Conservation (phyloP, 768 basidiomycete species). For the Agrocybe pediades region DNA sequence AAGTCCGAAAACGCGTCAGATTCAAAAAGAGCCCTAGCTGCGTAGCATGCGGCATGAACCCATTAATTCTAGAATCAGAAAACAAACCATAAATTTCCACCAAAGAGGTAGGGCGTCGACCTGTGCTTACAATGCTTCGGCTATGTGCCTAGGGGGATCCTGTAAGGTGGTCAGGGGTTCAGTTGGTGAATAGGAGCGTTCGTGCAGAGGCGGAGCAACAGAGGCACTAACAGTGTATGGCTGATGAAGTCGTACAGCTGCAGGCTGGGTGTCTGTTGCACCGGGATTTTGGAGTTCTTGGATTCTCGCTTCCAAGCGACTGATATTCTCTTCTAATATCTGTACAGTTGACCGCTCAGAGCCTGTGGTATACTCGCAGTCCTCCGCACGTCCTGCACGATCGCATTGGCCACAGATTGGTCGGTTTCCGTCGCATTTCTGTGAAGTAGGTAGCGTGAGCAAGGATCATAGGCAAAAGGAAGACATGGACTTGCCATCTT, state of each 20-base stretch:
- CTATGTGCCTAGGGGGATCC: constrained; percentile 33
- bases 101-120: background rate
- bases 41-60: constrained; percentile 48
- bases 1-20: constrained; percentile 43
- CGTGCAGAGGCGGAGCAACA: background rate
- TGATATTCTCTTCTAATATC: constrained; percentile 52
- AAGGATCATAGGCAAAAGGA: no score
- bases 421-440: constrained; percentile 58
- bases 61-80: constrained; percentile 25
- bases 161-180: constrained; percentile 12
- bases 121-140: constrained; percentile 30
- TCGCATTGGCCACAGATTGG: constrained; percentile 57
- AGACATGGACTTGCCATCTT: constrained; percentile 25
- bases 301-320: constrained; percentile 47
- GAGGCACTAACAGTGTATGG: constrained; percentile 32
- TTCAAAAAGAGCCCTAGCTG: constrained; percentile 64
- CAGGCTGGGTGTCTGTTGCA: constrained; percentile 2
- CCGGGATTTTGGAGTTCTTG: constrained; percentile 45
- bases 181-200: background rate
- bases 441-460: background rate
- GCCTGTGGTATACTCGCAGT: constrained; percentile 60
- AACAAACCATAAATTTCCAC: constrained; percentile 4
- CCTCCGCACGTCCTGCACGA: constrained; percentile 46
- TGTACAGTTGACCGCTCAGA: constrained; percentile 48
- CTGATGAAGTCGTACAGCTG: constrained; percentile 33